A percentile compares a stretch with the other conserved stretches of the same genome.
These are phyloP conservation scores for Biscogniauxia sp. DNA, from an alignment of 2,329 filamentous ascomycete species.

Conservation along the genomic window DNA sequence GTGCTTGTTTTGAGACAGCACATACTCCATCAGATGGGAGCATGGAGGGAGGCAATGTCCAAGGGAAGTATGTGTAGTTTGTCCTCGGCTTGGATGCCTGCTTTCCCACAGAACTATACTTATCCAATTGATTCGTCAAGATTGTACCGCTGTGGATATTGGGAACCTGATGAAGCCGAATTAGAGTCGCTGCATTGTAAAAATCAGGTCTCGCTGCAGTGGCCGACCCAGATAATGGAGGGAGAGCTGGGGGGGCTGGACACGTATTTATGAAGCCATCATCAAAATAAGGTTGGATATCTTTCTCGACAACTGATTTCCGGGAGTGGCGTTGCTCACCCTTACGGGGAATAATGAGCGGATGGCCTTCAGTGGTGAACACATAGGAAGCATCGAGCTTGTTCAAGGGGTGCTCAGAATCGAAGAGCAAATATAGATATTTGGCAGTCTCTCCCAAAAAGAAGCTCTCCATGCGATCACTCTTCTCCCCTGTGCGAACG, in stretches of 20 bases:
- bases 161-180: slow-evolving; percentile 75
- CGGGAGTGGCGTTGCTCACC: slow-evolving; percentile 24
- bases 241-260: slow-evolving; percentile 55
- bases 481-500: slow-evolving; percentile 78
- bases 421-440: slow-evolving; percentile 90
- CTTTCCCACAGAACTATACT: slow-evolving; percentile 8
- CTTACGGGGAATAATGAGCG: slow-evolving; percentile 73
- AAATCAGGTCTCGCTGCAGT: slow-evolving; percentile 77
- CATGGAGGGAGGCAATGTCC: slow-evolving; percentile 78
- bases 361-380: slow-evolving; percentile 95
- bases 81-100: slow-evolving; percentile 48
- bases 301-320: slow-evolving; percentile 22
- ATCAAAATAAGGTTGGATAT: slow-evolving; percentile 39
- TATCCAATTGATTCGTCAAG: slow-evolving; percentile 11
- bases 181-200: slow-evolving; percentile 85
- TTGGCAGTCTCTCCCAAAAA: slow-evolving; percentile 96
- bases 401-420: slow-evolving; percentile 82
- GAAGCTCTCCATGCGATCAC: slow-evolving; percentile 97
- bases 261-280: slow-evolving; percentile 60
- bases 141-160: slow-evolving; percentile 50
- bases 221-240: slow-evolving; percentile 72
- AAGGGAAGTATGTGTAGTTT: slow-evolving; percentile 87
- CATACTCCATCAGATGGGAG: slow-evolving; percentile 78
- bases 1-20: slow-evolving; percentile 65
- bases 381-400: slow-evolving; percentile 83